Evolutionary conservation across 768 basidiomycete species (phyloP).

Genomic region (Psilocybe azurescens): DNA sequence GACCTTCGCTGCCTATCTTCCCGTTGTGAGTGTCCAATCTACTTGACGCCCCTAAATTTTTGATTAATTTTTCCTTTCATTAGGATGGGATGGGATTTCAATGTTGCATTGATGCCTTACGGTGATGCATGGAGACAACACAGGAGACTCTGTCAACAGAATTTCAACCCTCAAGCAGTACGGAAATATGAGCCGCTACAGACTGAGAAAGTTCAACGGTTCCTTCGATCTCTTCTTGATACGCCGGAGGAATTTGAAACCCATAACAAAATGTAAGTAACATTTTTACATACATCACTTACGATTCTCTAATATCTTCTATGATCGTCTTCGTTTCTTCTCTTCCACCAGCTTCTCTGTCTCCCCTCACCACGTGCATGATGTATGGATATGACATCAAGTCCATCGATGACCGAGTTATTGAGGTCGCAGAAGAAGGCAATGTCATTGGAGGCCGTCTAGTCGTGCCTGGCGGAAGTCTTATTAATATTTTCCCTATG

Average conservation of each 20-base stretch:
- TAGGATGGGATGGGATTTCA: slow-evolving; percentile 40
- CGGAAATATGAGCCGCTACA: slow-evolving; percentile 34
- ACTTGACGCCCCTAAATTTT: background rate
- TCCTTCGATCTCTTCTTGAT: slow-evolving; percentile 32
- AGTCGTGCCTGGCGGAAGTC: slow-evolving; percentile 9
- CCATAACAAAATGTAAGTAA: slow-evolving; percentile 20
- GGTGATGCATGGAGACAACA: slow-evolving; percentile 41
- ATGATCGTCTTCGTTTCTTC: background rate
- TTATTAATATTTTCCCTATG: slow-evolving; percentile 23
- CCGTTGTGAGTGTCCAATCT: slow-evolving; percentile 5
- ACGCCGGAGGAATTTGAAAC: slow-evolving; percentile 17
- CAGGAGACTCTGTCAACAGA: slow-evolving; percentile 40
- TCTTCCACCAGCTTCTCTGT: slow-evolving; percentile 10
- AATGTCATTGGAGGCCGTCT: slow-evolving; percentile 27
- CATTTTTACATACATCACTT: no score
- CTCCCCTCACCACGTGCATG: slow-evolving; percentile 21
- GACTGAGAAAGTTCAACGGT: slow-evolving; percentile 28
- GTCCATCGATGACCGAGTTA: slow-evolving; percentile 18
- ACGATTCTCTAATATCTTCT: background rate
- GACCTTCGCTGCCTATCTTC: slow-evolving; percentile 34
- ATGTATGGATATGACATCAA: slow-evolving; percentile 26
- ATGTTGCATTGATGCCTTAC: slow-evolving; percentile 38
- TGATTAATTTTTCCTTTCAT: background rate
- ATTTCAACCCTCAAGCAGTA: slow-evolving; percentile 32
- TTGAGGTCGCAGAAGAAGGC: slow-evolving; percentile 35